Conservation (phyloP, 768 basidiomycete genomes). For the Antrodiella citrinella region DNA sequence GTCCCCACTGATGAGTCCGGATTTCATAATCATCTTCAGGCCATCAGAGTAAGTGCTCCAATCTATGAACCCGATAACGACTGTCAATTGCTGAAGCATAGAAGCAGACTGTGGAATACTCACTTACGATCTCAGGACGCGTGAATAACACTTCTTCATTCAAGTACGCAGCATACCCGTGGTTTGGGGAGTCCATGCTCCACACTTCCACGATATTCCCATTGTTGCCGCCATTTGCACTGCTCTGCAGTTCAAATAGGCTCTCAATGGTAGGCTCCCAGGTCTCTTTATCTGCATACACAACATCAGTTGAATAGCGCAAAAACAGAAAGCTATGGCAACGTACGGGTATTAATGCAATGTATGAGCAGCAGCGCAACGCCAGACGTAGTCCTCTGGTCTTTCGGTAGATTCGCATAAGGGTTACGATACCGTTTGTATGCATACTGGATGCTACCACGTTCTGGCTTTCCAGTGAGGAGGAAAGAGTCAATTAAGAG, state of each 20-base stretch:
- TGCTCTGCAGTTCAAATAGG: neutral
- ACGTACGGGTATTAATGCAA: neutral
- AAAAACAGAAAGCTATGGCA: neutral
- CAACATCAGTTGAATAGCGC: neutral
- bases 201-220: conserved; percentile 5
- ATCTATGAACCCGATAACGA: neutral
- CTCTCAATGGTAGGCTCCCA: neutral
- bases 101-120: neutral
- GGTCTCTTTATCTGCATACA: neutral
- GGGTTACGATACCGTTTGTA: neutral
- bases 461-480: neutral
- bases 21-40: conserved; percentile 38
- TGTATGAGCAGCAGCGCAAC: neutral
- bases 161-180: conserved; percentile 6
- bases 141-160: conserved; percentile 1
- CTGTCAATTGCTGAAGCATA: neutral
- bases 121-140: neutral
- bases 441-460: neutral
- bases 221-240: neutral
- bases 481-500: neutral
- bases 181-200: conserved; percentile 7
- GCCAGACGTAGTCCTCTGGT: neutral
- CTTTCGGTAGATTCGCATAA: neutral
- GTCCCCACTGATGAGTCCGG: conserved; percentile 38
- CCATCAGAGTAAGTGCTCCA: conserved; percentile 20